A percentile compares a stretch with the other conserved stretches of the same genome.
phyloP scores from a whole-genome alignment of 2,329 filamentous ascomycete genomes.

The Fusarium burgessii region DNA sequence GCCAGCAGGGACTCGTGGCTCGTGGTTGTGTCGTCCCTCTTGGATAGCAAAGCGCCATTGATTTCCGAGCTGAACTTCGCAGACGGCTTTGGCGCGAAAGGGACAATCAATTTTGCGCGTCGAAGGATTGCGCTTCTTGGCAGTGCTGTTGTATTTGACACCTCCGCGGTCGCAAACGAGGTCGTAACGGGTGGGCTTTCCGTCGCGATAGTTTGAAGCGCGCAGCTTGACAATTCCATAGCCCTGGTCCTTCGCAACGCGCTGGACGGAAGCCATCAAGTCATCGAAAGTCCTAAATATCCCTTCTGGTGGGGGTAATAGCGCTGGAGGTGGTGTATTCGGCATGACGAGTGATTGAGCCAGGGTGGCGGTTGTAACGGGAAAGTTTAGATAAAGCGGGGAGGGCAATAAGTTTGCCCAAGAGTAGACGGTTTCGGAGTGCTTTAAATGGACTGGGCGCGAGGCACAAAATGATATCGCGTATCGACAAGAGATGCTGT shows the following conservation, averaged over 20 bases:
- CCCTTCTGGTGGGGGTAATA: slow-evolving; percentile 69
- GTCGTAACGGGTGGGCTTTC: slow-evolving; percentile 72
- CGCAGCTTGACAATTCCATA: slow-evolving; percentile 73
- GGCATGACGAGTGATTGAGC: slow-evolving; percentile 57
- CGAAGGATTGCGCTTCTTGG: slow-evolving; percentile 73
- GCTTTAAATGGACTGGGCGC: slow-evolving; percentile 19
- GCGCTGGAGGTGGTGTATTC: slow-evolving; percentile 60
- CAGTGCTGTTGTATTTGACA: slow-evolving; percentile 74
- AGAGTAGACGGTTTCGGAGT: slow-evolving; percentile 13
- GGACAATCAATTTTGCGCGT: slow-evolving; percentile 74
- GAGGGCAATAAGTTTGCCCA: slow-evolving; percentile 33
- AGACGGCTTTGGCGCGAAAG: slow-evolving; percentile 73
- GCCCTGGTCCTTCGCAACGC: slow-evolving; percentile 71
- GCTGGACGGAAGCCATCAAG: slow-evolving; percentile 68
- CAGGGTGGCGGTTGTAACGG: slow-evolving; percentile 49
- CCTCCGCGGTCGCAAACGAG: slow-evolving; percentile 72
- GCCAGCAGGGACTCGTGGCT: slow-evolving; percentile 66
- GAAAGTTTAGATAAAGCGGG: slow-evolving; percentile 45
- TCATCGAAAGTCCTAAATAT: slow-evolving; percentile 72
- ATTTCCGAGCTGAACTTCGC: slow-evolving; percentile 71
- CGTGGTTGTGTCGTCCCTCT: slow-evolving; percentile 71
- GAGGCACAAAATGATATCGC: slow-evolving; percentile 35
- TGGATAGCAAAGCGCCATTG: slow-evolving; percentile 74
- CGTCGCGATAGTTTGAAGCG: slow-evolving; percentile 72
- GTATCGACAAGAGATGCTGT: slow-evolving; percentile 38